Evolutionary conservation across 2,329 filamentous ascomycete genomes (phyloP), one percentile per base, ranked within the genome.

Genomic region (Ophiostoma piceae): DNA sequence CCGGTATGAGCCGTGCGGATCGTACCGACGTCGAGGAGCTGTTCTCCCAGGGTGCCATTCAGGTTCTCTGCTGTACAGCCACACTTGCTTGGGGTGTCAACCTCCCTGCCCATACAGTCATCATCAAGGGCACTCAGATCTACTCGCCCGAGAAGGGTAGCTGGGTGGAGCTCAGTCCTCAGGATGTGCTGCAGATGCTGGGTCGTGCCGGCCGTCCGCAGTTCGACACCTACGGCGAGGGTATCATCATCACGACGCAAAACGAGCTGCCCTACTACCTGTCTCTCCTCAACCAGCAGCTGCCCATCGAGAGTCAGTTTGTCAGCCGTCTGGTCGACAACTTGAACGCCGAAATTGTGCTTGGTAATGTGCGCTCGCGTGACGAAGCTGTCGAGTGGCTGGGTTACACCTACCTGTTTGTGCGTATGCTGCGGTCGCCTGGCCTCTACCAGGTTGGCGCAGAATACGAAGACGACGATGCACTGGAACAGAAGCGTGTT

Each of bases 1-100:
- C 95, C 77, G 95, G 95, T 80, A 96, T 99, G 92, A 96, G 88
- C 78, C 88, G 95, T 78, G 88, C 90, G n/a, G 96, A 99, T 82
- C 90, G 96, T 80, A 94, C 91, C 37, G 92, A 94, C 67, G 95
- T 99, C 14, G 94, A 98, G 77, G 94, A 97, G 77, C 86, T 99
- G 29, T 99, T 99, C 76, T 88, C 91, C 64, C 91, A 94, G 77
- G 94, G 94, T 72, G 89, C 91, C 41, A 92, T 99, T 51, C 94
- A 97, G 78, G 95, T 99, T 1, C 88, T 99, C 67, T 94, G 98
- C 47, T 98, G 93, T 80, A 99, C 95, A 54, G 94, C 96, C 54
- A 99, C 95, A n/a, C 84, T 99, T 68, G 95, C 95, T 32, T 99
- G 95, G 95, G 95, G 95, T 87, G 95, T 99, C 77, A 99, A 99